A percentile compares a stretch with the other conserved stretches of the same genome.
Evolutionary conservation across 768 basidiomycete species (phyloP).

Genomic region (Mycena albidolilacea): DNA sequence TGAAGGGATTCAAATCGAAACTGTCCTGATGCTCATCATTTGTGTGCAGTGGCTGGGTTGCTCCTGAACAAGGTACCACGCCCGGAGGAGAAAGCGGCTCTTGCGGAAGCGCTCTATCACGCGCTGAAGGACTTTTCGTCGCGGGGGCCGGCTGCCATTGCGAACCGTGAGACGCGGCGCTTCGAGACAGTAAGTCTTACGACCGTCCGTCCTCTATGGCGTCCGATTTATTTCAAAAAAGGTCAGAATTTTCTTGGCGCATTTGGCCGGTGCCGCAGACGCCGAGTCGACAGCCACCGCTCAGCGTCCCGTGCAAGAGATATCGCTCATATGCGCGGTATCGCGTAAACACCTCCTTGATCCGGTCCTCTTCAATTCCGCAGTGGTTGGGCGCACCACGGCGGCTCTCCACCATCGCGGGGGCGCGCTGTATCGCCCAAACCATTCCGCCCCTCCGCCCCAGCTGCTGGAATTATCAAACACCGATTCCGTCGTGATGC

Average conservation of each 20-base stretch:
- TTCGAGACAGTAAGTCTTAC: constrained; percentile 39
- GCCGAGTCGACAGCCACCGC: not conserved
- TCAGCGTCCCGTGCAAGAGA: constrained; percentile 38
- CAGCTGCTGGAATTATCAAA: not conserved
- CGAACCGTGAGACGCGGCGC: constrained; percentile 27
- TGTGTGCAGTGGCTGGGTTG: constrained; percentile 41
- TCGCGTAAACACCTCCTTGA: constrained; percentile 44
- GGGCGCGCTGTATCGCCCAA: constrained; percentile 41
- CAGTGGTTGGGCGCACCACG: constrained; percentile 41
- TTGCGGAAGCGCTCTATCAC: constrained; percentile 43
- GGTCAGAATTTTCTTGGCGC: constrained; percentile 38
- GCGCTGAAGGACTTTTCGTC: constrained; percentile 43
- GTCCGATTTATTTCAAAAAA: not conserved
- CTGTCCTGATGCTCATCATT: not conserved
- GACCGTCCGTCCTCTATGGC: too few relatives aligned
- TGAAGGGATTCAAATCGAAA: not conserved
- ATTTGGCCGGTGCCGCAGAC: constrained; percentile 30
- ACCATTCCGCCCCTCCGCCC: not conserved
- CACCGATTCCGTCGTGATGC: not conserved
- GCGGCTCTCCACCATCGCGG: constrained; percentile 39
- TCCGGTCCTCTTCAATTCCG: constrained; percentile 39
- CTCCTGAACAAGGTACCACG: constrained; percentile 41
- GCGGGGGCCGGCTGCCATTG: constrained; percentile 39
- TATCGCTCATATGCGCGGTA: constrained; percentile 41
- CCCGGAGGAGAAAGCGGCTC: constrained; percentile 45